Percentiles rank a stretch among this genome's conserved stretches.
These are phyloP conservation scores for Colletotrichum zoysiae DNA, from an alignment of 2,329 filamentous ascomycete species.

Conservation along the genomic window DNA sequence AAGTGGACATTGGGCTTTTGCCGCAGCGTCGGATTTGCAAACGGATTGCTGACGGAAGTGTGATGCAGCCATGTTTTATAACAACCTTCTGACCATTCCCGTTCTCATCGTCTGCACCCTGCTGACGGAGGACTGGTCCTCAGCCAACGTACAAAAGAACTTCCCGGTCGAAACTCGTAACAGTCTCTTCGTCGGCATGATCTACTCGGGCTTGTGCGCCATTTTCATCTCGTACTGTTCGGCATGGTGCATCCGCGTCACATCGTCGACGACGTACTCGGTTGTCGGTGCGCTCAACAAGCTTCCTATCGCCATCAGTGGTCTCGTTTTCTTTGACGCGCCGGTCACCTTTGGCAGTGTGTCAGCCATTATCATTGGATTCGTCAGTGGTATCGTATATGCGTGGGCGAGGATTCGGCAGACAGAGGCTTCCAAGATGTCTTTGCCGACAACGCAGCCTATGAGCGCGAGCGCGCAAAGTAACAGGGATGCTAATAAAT, in stretches of 20 bases:
- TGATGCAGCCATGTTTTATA: constrained; percentile 95
- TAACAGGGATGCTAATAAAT: constrained; percentile 83
- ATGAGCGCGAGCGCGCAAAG: constrained; percentile 94
- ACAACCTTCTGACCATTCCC: constrained; percentile 97
- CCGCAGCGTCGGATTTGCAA: constrained; percentile 6
- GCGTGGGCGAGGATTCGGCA: constrained; percentile 88
- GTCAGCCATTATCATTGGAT: constrained; percentile 90
- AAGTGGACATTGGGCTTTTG: constrained; percentile 58
- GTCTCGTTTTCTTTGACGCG: constrained; percentile 94
- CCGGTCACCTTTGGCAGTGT: constrained; percentile 93
- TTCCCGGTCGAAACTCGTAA: constrained; percentile 88
- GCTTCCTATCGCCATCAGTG: constrained; percentile 92
- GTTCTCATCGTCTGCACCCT: constrained; percentile 87
- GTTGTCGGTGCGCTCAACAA: constrained; percentile 99
- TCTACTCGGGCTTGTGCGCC: constrained; percentile 91
- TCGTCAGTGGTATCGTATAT: constrained; percentile 93
- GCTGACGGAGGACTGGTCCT: constrained; percentile 91
- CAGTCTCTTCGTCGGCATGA: constrained; percentile 85
- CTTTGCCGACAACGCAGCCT: constrained; percentile 76
- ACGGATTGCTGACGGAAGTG: constrained; percentile 44
- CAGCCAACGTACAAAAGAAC: constrained; percentile 84
- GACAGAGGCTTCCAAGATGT: constrained; percentile 73
- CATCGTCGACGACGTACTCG: constrained; percentile 96
- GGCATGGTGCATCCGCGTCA: constrained; percentile 98
- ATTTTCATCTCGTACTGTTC: constrained; percentile 99